Percentiles rank a stretch among this genome's conserved stretches.
Evolutionary conservation across 768 basidiomycete genomes (phyloP).

Genomic region (Asterophora parasitica): DNA sequence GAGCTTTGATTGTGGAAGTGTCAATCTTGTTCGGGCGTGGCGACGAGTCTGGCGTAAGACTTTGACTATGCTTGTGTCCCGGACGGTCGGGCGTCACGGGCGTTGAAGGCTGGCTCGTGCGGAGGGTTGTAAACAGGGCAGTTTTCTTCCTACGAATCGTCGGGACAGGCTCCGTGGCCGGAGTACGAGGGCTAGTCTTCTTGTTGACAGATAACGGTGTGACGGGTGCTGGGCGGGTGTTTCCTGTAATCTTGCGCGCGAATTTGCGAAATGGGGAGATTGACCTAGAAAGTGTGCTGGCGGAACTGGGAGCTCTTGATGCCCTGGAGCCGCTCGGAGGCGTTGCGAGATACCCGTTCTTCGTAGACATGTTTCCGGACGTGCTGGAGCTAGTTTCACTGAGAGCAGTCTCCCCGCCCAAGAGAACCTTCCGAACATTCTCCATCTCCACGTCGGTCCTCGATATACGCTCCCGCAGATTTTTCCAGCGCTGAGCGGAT

Average conservation of each 20-base stretch:
- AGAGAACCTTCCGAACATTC: conserved; percentile 53
- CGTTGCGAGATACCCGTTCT: conserved; percentile 61
- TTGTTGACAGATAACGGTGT: conserved; percentile 48
- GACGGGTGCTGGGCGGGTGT: conserved; percentile 31
- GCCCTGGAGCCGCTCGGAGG: conserved; percentile 49
- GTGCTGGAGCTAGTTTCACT: conserved; percentile 71
- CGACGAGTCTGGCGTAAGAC: conserved; percentile 67
- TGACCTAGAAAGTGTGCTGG: conserved; percentile 62
- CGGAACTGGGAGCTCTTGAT: conserved; percentile 40
- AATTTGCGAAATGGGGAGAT: conserved; percentile 80
- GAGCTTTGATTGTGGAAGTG: conserved; percentile 37
- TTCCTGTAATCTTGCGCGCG: conserved; percentile 63
- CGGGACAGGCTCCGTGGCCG: conserved; percentile 52
- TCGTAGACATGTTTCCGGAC: conserved; percentile 49
- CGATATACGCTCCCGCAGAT: conserved; percentile 71
- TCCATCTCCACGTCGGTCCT: conserved; percentile 85
- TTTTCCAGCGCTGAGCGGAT: conserved; percentile 81
- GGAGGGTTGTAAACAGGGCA: conserved; percentile 54
- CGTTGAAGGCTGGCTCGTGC: conserved; percentile 36
- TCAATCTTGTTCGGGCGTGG: conserved; percentile 40
- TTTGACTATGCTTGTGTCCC: conserved; percentile 65
- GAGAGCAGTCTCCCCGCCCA: conserved; percentile 42
- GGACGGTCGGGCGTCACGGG: conserved; percentile 54
- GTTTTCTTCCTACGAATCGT: conserved; percentile 52
- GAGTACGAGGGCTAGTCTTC: conserved; percentile 30